A percentile compares a stretch with the other conserved stretches of the same genome.
These are phyloP conservation scores for Colletotrichum incanum DNA, from an alignment of 2,329 filamentous ascomycete genomes.

Conservation along the genomic window DNA sequence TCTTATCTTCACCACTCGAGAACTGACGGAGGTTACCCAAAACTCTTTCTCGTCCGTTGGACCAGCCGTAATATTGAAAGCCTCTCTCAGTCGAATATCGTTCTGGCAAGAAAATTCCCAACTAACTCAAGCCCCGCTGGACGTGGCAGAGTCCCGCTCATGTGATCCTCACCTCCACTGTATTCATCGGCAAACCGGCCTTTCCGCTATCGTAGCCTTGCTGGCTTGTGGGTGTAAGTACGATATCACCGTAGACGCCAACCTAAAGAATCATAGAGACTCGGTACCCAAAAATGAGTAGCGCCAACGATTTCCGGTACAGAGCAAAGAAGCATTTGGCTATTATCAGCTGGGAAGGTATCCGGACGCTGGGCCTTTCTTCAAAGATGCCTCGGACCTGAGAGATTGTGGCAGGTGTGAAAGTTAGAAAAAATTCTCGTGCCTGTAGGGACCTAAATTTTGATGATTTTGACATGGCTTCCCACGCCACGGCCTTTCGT, in stretches of 20 bases:
- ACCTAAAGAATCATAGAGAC: neutral
- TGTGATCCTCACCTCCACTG: neutral
- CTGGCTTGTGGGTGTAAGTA: neutral
- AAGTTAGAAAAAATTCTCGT: neutral
- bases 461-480: too few species aligned
- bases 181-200: neutral
- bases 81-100: neutral
- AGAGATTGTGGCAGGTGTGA: neutral
- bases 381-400: neutral
- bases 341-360: neutral
- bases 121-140: neutral
- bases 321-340: neutral
- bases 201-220: neutral
- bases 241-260: neutral
- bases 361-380: neutral
- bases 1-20: too few species aligned
- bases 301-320: neutral
- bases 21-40: too few species aligned
- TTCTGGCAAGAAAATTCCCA: neutral
- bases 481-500: neutral
- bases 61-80: neutral
- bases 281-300: neutral
- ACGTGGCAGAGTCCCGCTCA: neutral
- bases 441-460: neutral
- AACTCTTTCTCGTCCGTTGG: neutral